These are phyloP conservation scores for Tilletia horrida DNA, from an alignment of 1,284 basidiomycete genomes.

Conservation along the genomic window DNA sequence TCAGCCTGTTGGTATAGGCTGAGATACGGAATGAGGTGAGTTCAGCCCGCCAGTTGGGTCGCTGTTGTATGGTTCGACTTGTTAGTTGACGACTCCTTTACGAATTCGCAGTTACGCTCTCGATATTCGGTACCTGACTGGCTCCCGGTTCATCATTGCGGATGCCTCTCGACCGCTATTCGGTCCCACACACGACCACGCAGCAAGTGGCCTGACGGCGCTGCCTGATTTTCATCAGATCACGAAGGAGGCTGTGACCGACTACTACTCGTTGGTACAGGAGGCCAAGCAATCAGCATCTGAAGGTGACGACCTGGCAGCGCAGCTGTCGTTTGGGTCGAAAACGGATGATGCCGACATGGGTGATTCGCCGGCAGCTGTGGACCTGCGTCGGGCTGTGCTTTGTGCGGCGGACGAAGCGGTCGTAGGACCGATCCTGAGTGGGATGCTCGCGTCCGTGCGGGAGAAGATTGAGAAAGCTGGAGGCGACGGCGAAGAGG, in stretches of 20 bases:
- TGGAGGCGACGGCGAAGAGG: background rate
- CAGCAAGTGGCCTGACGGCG: background rate
- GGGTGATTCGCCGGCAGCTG: background rate
- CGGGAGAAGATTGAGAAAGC: background rate
- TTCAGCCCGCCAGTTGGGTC: background rate
- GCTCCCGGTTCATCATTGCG: slow-evolving; percentile 57
- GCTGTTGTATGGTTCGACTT: background rate
- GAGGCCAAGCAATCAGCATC: too few relatives aligned
- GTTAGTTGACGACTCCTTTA: slow-evolving; percentile 18
- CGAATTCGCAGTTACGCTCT: slow-evolving; percentile 64
- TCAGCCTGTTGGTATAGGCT: slow-evolving; percentile 75
- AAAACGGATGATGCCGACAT: background rate
- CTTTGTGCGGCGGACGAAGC: slow-evolving; percentile 13
- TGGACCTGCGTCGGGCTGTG: slow-evolving; percentile 16
- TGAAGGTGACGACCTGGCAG: too few relatives aligned
- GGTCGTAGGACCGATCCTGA: slow-evolving; percentile 10
- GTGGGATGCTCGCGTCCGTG: slow-evolving; percentile 6
- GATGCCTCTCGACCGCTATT: slow-evolving; percentile 33
- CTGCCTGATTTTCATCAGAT: background rate
- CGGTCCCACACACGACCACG: background rate
- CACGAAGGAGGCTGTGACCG: background rate
- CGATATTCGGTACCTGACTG: slow-evolving; percentile 71
- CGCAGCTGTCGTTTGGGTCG: background rate
- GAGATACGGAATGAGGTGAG: slow-evolving; percentile 66
- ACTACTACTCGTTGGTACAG: background rate